Percentiles rank a stretch among this genome's conserved stretches.
Evolutionary conservation across 176 grass and related monocot species (phyloP).

Genomic region (Melocanna baccifera): DNA sequence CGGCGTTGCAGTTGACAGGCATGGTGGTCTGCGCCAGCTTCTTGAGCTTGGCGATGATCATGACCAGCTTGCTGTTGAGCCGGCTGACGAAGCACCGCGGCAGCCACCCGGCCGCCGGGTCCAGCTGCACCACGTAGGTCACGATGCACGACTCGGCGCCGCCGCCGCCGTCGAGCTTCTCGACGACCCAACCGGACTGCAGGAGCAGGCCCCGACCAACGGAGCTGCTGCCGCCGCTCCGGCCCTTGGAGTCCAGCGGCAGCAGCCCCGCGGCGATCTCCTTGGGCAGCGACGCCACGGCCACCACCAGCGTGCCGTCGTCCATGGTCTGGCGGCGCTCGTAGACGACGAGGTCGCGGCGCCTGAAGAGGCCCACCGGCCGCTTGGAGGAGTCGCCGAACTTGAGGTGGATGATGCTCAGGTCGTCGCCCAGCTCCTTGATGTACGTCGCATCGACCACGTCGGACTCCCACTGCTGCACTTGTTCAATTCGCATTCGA

Average conservation of each 20-base stretch:
- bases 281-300: conserved; percentile 91
- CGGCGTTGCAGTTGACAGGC: background rate
- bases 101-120: conserved; percentile 79
- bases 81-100: conserved; percentile 81
- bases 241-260: conserved; percentile 41
- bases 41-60: conserved; percentile 82
- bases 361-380: conserved; percentile 45
- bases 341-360: conserved; percentile 84
- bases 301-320: conserved; percentile 91
- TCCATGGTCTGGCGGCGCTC: conserved; percentile 96
- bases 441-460: conserved; percentile 76
- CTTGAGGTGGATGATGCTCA: conserved; percentile 90
- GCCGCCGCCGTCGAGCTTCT: conserved; percentile 48
- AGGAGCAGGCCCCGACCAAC: conserved; percentile 62
- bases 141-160: conserved; percentile 69
- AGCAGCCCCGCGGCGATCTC: conserved; percentile 88
- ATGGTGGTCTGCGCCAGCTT: conserved; percentile 63
- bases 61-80: conserved; percentile 88
- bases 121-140: conserved; percentile 90
- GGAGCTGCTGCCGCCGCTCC: conserved; percentile 14
- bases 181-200: conserved; percentile 97
- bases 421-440: conserved; percentile 67
- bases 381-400: conserved; percentile 70
- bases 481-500: background rate
- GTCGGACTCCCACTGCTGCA: conserved; percentile 93